These are phyloP conservation scores for Dichotomocladium elegans DNA, from an alignment of 371 early-diverging fungal genomes.

Conservation along the genomic window DNA sequence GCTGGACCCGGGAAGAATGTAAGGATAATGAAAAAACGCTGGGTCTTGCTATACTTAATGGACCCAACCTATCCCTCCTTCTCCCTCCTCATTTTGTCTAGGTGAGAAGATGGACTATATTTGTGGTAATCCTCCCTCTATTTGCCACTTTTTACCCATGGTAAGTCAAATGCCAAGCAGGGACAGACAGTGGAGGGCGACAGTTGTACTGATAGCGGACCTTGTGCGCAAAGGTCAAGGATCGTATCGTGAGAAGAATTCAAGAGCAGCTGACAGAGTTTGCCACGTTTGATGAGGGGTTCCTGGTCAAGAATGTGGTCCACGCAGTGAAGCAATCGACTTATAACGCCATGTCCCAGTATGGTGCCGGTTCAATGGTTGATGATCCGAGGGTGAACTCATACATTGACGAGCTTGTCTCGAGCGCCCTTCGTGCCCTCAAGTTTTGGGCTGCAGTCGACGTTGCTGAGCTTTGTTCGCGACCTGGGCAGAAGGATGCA, in stretches of 20 bases:
- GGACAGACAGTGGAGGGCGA: neutral
- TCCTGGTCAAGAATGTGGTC: constrained; percentile 25
- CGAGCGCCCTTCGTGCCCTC: constrained; percentile 20
- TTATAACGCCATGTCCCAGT: constrained; percentile 16
- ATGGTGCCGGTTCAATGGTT: constrained; percentile 28
- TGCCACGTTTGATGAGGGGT: constrained; percentile 32
- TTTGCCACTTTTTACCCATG: constrained; percentile 52
- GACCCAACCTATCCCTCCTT: too few relatives aligned
- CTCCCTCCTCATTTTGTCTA: constrained; percentile 3
- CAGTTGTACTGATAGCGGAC: neutral
- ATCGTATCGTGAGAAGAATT: constrained; percentile 38
- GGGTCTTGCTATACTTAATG: neutral
- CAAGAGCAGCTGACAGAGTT: constrained; percentile 18
- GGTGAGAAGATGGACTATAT: constrained; percentile 57
- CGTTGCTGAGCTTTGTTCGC: constrained; percentile 32
- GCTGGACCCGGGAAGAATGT: constrained; percentile 60
- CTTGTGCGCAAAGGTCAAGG: constrained; percentile 29
- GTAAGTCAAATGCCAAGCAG: constrained; percentile 9
- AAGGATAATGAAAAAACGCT: constrained; percentile 1
- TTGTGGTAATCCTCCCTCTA: constrained; percentile 67
- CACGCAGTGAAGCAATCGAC: constrained; percentile 25
- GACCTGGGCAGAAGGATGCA: constrained; percentile 27
- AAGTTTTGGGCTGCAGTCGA: constrained; percentile 31
- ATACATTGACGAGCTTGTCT: constrained; percentile 23
- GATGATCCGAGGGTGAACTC: constrained; percentile 22